Evolutionary conservation across 805 yeast genomes (phyloP).

Genomic region (Barnettozyma wickerhamii): DNA sequence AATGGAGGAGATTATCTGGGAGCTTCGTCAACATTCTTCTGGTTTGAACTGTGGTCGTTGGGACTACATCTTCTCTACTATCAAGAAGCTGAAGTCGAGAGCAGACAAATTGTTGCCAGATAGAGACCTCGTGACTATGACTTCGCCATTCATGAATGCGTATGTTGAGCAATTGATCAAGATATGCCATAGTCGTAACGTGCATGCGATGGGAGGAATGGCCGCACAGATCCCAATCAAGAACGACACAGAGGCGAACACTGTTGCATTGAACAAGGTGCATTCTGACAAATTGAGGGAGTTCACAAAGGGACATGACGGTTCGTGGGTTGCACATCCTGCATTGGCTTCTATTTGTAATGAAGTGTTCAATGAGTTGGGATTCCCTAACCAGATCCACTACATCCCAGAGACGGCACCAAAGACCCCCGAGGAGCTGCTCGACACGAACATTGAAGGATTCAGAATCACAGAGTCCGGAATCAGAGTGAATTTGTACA

Average conservation of each 20-base stretch:
- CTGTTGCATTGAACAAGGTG: constrained; percentile 65
- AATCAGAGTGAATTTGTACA: constrained; percentile 64
- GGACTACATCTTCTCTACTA: constrained; percentile 83
- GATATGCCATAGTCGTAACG: constrained; percentile 73
- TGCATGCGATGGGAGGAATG: constrained; percentile 90
- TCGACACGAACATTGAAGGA: constrained; percentile 58
- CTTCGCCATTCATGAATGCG: constrained; percentile 75
- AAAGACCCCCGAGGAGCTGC: constrained; percentile 53
- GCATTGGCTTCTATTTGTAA: constrained; percentile 73
- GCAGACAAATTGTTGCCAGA: constrained; percentile 67
- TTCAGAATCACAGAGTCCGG: constrained; percentile 67
- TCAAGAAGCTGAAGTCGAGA: constrained; percentile 65
- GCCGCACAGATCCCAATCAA: constrained; percentile 85
- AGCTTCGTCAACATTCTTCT: constrained; percentile 70
- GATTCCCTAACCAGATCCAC: constrained; percentile 73
- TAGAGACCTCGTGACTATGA: constrained; percentile 76
- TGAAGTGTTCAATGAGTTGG: constrained; percentile 71
- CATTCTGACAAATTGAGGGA: constrained; percentile 73
- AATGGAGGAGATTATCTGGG: constrained; percentile 78
- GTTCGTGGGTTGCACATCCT: constrained; percentile 89
- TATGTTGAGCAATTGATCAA: constrained; percentile 71
- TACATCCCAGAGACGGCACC: constrained; percentile 38
- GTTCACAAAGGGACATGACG: constrained; percentile 76
- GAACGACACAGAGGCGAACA: constrained; percentile 59
- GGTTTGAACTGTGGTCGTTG: constrained; percentile 89